Base-by-base conservation (phyloP, 2,329 filamentous ascomycete genomes). In the Bertia moriformis region DNA sequence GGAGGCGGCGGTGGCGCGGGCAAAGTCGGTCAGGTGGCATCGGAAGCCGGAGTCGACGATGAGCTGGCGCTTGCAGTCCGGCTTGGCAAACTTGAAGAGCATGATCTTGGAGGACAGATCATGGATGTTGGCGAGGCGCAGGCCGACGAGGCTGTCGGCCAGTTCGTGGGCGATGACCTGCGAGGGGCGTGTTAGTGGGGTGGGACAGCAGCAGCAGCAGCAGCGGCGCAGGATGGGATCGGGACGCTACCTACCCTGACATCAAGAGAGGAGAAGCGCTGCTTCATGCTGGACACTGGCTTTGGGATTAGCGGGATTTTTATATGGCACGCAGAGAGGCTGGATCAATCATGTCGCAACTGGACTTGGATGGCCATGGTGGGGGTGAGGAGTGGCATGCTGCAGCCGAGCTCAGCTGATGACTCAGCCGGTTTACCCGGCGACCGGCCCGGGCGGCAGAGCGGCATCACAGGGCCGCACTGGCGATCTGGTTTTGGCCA, bases 111-210 rank as follows among this genome's bases (percentile, higher is more conserved):
- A 87, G 44, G 86, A 93, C 43, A 98, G 75, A 58, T 98, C 91
- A 64, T 98, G 96, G 57, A 95, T 80, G 55, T 98, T 98, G 45
- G 83, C 77, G 38, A 96, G 73, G 45, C 91, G 83, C 45, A 95
- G 69, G 43, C 76, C 75, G 42, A 81, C 74, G 40, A 98, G 71
- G 46, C 71, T 73, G 45, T 73, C 66, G 43, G 86, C 80, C 44
- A 98, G 82, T 71, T 98, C 91, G 57, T 93, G 85, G 41, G 87
- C 83, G 54, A 96, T 93, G 60, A 93, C 86, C 85, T 93, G 52
- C 10, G 39, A 15, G 15, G 20, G 33, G 20, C 33, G 24, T 15
- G 35, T 43, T n/a, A n/a, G n/a, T n/a, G n/a, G n/a, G n/a, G n/a
- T n/a, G n/a, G n/a, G n/a, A n/a, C n/a, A n/a, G n/a, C n/a, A n/a